Evolutionary conservation across 1,139 yeast genomes (phyloP).

Genomic region (Pichia sp.): DNA sequence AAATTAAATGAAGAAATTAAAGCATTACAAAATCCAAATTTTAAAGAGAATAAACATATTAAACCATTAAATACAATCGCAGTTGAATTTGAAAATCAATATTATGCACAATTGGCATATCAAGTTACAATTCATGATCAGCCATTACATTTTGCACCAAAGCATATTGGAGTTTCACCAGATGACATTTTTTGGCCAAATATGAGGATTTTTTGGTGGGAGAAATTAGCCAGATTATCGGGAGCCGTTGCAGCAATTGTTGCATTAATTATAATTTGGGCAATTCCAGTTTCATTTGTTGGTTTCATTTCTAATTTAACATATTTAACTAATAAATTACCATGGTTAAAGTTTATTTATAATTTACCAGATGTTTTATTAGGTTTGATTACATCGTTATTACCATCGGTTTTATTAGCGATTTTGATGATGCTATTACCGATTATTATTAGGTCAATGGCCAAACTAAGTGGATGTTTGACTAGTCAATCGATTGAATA

Average conservation of each 20-base stretch:
- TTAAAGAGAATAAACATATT: conserved; percentile 29
- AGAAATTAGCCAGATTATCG: conserved; percentile 53
- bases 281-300: conserved; percentile 64
- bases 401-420: conserved; percentile 58
- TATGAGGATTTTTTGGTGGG: conserved; percentile 81
- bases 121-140: conserved; percentile 52
- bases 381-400: conserved; percentile 47
- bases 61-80: conserved; percentile 55
- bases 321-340: conserved; percentile 46
- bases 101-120: conserved; percentile 63
- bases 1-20: conserved; percentile 50
- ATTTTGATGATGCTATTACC: conserved; percentile 67
- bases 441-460: conserved; percentile 67
- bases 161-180: conserved; percentile 55
- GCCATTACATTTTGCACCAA: conserved; percentile 46
- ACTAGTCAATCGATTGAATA: conserved; percentile 68
- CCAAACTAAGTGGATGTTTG: conserved; percentile 63
- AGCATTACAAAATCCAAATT: conserved; percentile 39
- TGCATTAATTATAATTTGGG: conserved; percentile 56
- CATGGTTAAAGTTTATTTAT: conserved; percentile 47
- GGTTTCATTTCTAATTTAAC: conserved; percentile 65
- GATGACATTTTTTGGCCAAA: conserved; percentile 61
- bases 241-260: conserved; percentile 55
- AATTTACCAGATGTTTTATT: conserved; percentile 47
- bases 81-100: conserved; percentile 65